Conservation (phyloP, 2,329 filamentous ascomycete genomes). For the Aspergillus tanneri region DNA sequence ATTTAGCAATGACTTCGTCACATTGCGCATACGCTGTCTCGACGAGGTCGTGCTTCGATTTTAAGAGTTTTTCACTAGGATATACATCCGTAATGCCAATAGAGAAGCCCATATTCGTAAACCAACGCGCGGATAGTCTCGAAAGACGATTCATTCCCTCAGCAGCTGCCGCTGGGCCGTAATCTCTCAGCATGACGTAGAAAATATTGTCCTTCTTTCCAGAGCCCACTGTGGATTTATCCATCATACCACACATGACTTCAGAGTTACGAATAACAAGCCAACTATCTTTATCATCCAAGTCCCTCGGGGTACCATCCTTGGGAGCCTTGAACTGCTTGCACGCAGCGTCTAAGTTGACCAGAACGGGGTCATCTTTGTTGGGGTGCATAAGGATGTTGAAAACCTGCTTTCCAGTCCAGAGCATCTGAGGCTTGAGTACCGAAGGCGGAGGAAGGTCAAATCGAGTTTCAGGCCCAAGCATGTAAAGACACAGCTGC, state of each 20-base stretch:
- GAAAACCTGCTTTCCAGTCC: constrained; percentile 98
- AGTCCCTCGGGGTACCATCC: constrained; percentile 48
- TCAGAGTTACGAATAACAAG: constrained; percentile 94
- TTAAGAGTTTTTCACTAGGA: constrained; percentile 68
- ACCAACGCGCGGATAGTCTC: constrained; percentile 81
- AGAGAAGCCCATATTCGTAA: constrained; percentile 90
- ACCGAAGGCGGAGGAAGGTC: constrained; percentile 86
- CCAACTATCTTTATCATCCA: constrained; percentile 86
- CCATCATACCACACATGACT: constrained; percentile 96
- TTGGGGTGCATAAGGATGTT: constrained; percentile 89
- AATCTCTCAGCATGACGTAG: constrained; percentile 94
- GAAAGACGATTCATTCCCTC: constrained; percentile 91
- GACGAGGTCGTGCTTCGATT: constrained; percentile 74
- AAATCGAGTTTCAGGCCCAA: constrained; percentile 72
- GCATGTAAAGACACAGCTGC: constrained; percentile 91
- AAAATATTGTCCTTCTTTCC: constrained; percentile 98
- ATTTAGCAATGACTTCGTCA: constrained; percentile 78
- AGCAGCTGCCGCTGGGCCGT: constrained; percentile 82
- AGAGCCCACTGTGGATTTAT: constrained; percentile 94
- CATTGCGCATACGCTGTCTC: constrained; percentile 75
- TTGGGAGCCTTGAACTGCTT: constrained; percentile 62
- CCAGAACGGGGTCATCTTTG: constrained; percentile 72
- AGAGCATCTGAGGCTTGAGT: constrained; percentile 78
- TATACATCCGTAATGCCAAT: constrained; percentile 96
- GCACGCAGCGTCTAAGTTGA: constrained; percentile 93